Conservation (phyloP, 768 basidiomycete species). For the Tylopilus plumbeoviolaceoides region DNA sequence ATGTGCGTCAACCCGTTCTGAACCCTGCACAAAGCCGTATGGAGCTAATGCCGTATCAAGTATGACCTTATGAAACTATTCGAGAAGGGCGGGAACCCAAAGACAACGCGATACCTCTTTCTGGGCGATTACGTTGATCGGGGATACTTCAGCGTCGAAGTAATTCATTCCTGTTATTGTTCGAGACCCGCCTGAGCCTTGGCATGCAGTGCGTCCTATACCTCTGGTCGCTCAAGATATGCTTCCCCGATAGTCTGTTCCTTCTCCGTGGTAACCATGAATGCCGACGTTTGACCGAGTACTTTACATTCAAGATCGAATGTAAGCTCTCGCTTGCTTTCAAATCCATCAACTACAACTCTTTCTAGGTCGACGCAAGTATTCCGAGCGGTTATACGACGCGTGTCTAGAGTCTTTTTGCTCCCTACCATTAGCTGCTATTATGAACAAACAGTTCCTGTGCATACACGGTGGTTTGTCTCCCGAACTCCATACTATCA, state of each 20-base stretch:
- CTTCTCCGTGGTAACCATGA: conserved; percentile 64
- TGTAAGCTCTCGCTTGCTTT: conserved; percentile 10
- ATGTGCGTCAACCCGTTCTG: conserved; percentile 19
- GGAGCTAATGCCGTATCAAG: conserved; percentile 32
- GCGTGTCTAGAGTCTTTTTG: conserved; percentile 75
- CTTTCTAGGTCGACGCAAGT: conserved; percentile 63
- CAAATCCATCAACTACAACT: conserved; percentile 4
- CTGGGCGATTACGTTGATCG: conserved; percentile 74
- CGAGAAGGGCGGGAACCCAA: conserved; percentile 72
- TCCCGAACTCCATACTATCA: conserved; percentile 62
- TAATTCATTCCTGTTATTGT: conserved; percentile 23
- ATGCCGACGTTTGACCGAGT: conserved; percentile 62
- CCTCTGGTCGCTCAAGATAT: conserved; percentile 61
- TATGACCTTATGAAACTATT: conserved; percentile 80
- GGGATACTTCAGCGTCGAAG: conserved; percentile 75
- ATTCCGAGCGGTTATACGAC: conserved; percentile 70
- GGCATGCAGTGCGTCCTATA: conserved; percentile 49
- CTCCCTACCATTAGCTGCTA: conserved; percentile 63
- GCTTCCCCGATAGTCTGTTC: conserved; percentile 57
- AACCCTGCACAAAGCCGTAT: background rate
- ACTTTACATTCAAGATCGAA: conserved; percentile 62
- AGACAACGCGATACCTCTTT: conserved; percentile 70
- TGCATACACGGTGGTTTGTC: conserved; percentile 75
- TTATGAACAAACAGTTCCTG: conserved; percentile 80
- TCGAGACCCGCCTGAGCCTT: conserved; percentile 2